Evolutionary conservation across 2,329 filamentous ascomycete genomes (phyloP), one percentile per base, ranked within the genome.

Genomic region (Boeremia exigua): DNA sequence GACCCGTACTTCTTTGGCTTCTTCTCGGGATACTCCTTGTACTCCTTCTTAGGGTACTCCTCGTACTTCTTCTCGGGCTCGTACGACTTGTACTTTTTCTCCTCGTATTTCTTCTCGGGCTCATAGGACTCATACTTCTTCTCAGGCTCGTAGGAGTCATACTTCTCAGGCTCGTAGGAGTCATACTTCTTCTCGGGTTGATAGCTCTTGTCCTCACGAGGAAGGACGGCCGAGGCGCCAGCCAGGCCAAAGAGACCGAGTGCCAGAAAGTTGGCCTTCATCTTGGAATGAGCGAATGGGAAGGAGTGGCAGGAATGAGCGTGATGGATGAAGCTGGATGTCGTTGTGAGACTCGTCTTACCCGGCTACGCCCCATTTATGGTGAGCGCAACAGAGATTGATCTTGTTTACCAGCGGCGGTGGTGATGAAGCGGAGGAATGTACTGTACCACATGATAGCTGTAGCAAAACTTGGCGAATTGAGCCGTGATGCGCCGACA

Each of bases 321-420:
- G 62, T 63, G 58, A 25, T 55, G 53, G 59, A 57, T 48, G 55
- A 65, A 58, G 54, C 42, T 45, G 54, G 25, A 58, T 54, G 34
- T 42, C 43, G 49, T 52, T 42, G 42, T 69, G 57, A 66, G 51
- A 70, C 59, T 60, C 53, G 19, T 56, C 52, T 55, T 59, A 60
- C 57, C 46, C 62, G 61, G 54, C 58, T 54, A 49, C 61, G 58
- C 56, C 50, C 55, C 60, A 68, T 69, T 70, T 69, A 71, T 67
- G 63, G 60, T 64, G 59, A 52, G 54, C 36, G 49, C 51, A 56
- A 46, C 56, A 47, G 27, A 48, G 49, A 38, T 52, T 68, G 58
- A 67, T 66, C 53, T 70, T 72, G 65, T 71, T 67, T 61, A 68
- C 60, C 48, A 39, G 30, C 34, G 29, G 23, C 43, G 38, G 51